These are phyloP conservation scores for Verbascum thapsus DNA, from an alignment of 257 asterid species.

Conservation along the genomic window DNA sequence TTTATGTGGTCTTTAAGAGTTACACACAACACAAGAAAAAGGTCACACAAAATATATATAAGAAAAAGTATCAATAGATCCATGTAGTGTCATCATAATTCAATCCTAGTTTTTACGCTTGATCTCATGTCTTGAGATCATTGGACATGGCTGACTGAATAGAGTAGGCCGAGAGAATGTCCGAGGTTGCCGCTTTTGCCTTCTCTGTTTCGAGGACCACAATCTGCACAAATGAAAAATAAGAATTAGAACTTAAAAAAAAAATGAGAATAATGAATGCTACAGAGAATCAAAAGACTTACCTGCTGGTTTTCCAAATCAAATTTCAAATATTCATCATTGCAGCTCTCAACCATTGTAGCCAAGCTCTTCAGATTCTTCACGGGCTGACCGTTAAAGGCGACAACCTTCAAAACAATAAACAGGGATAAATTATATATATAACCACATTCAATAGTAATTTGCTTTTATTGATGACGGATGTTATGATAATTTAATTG, in stretches of 20 bases:
- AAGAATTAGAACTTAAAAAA: background rate
- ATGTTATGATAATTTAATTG: no score
- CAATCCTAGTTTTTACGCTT: background rate
- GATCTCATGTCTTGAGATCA: conserved; percentile 72
- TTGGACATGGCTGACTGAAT: conserved; percentile 92
- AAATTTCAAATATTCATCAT: conserved; percentile 72
- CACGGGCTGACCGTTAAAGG: conserved; percentile 83
- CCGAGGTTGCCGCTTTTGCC: conserved; percentile 88
- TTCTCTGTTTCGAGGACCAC: conserved; percentile 74
- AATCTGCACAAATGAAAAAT: conserved; percentile 46
- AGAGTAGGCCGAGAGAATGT: conserved; percentile 82
- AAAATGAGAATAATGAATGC: background rate
- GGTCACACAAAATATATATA: conserved; percentile 6
- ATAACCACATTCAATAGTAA: no score
- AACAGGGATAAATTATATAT: no score
- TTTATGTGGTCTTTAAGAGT: conserved; percentile 21
- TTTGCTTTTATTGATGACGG: no score
- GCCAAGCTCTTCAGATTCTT: conserved; percentile 88
- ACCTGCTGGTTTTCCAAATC: conserved; percentile 93
- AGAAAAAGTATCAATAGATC: background rate
- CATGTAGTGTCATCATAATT: no score
- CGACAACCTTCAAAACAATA: conserved; percentile 60
- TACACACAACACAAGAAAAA: background rate
- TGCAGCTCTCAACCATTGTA: conserved; percentile 83
- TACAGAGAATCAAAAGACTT: background rate